Evolutionary conservation across 768 basidiomycete species (phyloP).

Genomic region (Termitomyces sp.): DNA sequence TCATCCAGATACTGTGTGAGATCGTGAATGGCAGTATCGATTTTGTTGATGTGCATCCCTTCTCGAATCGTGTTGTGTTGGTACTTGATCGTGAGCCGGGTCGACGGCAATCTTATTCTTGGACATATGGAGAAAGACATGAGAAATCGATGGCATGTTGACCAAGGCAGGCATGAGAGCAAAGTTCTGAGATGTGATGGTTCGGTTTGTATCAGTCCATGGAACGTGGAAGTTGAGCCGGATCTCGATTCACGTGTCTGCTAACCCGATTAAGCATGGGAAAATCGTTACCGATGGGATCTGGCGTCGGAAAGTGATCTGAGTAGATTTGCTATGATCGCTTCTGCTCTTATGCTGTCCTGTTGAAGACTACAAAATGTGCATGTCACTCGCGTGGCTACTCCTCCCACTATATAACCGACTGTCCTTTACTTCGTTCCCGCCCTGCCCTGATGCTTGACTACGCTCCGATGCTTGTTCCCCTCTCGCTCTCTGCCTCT

Average conservation of each 20-base stretch:
- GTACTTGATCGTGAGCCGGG: constrained; percentile 7
- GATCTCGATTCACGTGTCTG: constrained; percentile 24
- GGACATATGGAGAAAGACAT: constrained; percentile 15
- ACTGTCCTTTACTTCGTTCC: constrained; percentile 14
- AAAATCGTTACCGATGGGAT: constrained; percentile 21
- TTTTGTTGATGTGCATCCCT: constrained; percentile 12
- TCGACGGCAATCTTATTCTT: constrained; percentile 15
- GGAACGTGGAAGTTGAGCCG: constrained; percentile 11
- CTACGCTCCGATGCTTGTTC: constrained; percentile 16
- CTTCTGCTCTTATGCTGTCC: constrained; percentile 17
- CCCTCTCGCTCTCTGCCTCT: constrained; percentile 12
- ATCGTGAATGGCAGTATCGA: neutral
- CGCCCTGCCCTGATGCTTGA: constrained; percentile 21
- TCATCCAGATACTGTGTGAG: constrained; percentile 1
- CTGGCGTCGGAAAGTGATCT: constrained; percentile 13
- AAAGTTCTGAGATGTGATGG: constrained; percentile 12
- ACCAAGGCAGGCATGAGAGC: constrained; percentile 16
- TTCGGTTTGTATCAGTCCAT: constrained; percentile 9
- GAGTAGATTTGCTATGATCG: constrained; percentile 16
- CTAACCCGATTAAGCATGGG: constrained; percentile 23
- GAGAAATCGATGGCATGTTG: constrained; percentile 15
- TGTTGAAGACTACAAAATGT: constrained; percentile 20
- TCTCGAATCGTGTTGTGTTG: constrained; percentile 12
- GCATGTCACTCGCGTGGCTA: constrained; percentile 18
- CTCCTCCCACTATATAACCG: constrained; percentile 15